A percentile compares a stretch with the other conserved stretches of the same genome.
These are phyloP conservation scores for Alternaria brassicicola DNA, from an alignment of 2,329 filamentous ascomycete genomes.

Conservation along the genomic window DNA sequence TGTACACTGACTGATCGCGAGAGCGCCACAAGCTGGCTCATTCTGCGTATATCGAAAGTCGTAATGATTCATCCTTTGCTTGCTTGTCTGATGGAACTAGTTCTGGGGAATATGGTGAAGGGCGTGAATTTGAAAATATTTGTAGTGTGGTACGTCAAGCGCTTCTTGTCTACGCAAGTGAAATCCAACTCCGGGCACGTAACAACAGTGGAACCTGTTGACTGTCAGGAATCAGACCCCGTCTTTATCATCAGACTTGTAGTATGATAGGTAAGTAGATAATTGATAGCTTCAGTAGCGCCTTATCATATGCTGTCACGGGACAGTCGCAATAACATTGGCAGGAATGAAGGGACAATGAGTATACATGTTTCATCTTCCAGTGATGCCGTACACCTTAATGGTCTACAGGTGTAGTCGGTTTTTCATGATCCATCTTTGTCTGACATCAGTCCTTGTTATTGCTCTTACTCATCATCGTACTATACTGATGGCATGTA, in stretches of 20 bases:
- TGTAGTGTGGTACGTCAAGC: too few species aligned
- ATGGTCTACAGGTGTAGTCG: neutral
- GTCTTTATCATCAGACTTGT: too few species aligned
- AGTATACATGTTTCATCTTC: too few species aligned
- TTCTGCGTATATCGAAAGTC: neutral
- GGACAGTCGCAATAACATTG: neutral
- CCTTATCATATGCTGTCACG: neutral
- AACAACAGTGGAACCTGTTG: too few species aligned
- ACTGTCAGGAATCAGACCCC: too few species aligned
- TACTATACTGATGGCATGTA: neutral
- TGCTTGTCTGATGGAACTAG: neutral
- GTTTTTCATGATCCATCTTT: neutral
- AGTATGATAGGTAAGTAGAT: too few species aligned
- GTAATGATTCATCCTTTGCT: neutral
- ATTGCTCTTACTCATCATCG: neutral
- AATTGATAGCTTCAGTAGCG: neutral
- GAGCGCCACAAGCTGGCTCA: neutral
- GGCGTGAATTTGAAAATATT: neutral
- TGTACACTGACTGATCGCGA: neutral
- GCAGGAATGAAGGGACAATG: neutral
- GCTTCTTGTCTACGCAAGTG: too few species aligned
- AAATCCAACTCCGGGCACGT: too few species aligned
- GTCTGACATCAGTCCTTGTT: neutral
- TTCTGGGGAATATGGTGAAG: neutral
- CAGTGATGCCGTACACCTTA: too few species aligned